Conservation (phyloP, 352 stramenopile species). For the Globisporangium solare region DNA sequence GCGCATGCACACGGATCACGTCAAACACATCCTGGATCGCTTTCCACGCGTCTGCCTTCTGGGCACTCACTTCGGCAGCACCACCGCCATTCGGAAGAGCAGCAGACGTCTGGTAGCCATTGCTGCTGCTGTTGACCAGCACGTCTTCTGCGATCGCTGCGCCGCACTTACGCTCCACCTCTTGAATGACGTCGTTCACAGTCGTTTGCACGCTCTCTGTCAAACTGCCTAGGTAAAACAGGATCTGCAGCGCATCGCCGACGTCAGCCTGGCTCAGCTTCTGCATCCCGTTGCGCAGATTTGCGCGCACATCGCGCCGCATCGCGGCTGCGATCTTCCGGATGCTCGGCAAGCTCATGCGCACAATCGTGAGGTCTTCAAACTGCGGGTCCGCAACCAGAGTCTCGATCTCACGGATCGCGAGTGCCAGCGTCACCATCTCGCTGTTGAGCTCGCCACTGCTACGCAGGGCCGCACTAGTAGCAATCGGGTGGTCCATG, state of each 20-base stretch:
- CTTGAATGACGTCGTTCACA: constrained; percentile 82
- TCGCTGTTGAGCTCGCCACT: constrained; percentile 23
- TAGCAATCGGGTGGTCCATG: constrained; percentile 3
- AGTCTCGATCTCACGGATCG: constrained; percentile 70
- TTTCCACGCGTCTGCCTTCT: constrained; percentile 79
- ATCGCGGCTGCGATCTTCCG: constrained; percentile 41
- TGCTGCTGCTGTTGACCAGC: constrained; percentile 30
- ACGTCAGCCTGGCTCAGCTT: constrained; percentile 64
- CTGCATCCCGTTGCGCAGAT: constrained; percentile 46
- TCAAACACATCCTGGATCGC: constrained; percentile 79
- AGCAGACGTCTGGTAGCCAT: background rate
- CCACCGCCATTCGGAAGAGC: constrained; percentile 11
- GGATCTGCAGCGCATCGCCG: constrained; percentile 69
- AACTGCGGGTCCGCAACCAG: constrained; percentile 52
- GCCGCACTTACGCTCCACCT: constrained; percentile 64
- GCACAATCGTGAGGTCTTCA: constrained; percentile 61
- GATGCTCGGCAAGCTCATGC: constrained; percentile 41
- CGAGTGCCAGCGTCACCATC: constrained; percentile 54
- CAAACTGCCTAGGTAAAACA: constrained; percentile 70
- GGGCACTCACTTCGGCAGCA: constrained; percentile 27
- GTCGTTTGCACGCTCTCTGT: constrained; percentile 59
- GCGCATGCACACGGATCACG: constrained; percentile 48
- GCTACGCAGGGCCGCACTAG: background rate
- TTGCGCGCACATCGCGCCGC: constrained; percentile 46
- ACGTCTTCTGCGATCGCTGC: constrained; percentile 59